These are phyloP conservation scores for Glycine soja DNA, from an alignment of 306 rosid species.

Conservation along the genomic window DNA sequence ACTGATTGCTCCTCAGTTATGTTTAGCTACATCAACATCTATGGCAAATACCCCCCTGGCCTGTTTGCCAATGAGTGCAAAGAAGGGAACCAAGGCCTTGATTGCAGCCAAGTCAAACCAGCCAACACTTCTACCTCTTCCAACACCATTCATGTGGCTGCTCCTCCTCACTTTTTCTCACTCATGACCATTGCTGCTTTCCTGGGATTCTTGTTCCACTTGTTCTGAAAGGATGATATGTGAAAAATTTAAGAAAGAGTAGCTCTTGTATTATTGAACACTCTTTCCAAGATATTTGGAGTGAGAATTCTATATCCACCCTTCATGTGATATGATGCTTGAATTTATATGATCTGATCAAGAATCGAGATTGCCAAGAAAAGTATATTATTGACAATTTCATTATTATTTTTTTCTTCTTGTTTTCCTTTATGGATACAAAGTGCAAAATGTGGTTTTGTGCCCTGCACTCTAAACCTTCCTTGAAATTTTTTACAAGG, in stretches of 20 bases:
- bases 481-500: background rate
- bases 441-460: background rate
- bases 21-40: slow-evolving; percentile 92
- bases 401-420: background rate
- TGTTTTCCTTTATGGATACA: background rate
- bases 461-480: background rate
- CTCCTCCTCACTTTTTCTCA: slow-evolving; percentile 41
- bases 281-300: background rate
- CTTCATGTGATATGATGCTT: slow-evolving; percentile 37
- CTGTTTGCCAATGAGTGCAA: slow-evolving; percentile 77
- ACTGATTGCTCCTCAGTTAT: slow-evolving; percentile 70
- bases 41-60: slow-evolving; percentile 92
- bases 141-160: slow-evolving; percentile 13
- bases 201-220: slow-evolving; percentile 44
- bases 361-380: background rate
- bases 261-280: slow-evolving; percentile 4
- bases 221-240: slow-evolving; percentile 37
- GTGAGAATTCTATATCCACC: background rate
- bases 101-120: slow-evolving; percentile 43
- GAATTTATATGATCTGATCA: slow-evolving; percentile 19
- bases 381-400: slow-evolving; percentile 25
- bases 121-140: slow-evolving; percentile 1
- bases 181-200: slow-evolving; percentile 39
- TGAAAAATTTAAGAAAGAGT: background rate
- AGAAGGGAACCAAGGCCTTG: slow-evolving; percentile 74